Evolutionary conservation across 805 yeast genomes (phyloP).

Genomic region (Candida caryicola): DNA sequence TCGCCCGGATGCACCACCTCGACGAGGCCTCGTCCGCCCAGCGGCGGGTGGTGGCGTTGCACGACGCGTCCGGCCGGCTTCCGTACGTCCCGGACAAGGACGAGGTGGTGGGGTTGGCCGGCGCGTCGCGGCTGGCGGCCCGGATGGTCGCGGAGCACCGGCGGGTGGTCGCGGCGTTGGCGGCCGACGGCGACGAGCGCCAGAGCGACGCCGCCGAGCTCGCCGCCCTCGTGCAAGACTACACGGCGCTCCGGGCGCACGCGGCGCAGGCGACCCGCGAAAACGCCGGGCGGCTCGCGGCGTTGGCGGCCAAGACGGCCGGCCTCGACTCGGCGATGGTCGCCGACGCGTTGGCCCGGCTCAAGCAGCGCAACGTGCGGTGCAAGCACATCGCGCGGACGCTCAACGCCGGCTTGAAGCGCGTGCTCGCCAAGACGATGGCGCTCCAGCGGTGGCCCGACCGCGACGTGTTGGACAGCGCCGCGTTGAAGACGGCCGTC

Average conservation of each 20-base stretch:
- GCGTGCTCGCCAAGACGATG: constrained; percentile 18
- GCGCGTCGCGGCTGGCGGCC: constrained; percentile 14
- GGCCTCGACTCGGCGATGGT: neutral
- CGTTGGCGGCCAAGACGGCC: neutral
- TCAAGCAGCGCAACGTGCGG: neutral
- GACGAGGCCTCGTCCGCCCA: constrained; percentile 4
- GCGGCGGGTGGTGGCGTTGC: constrained; percentile 18
- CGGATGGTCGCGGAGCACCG: neutral
- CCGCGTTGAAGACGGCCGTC: constrained; percentile 12
- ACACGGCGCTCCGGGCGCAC: neutral
- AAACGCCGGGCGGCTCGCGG: neutral
- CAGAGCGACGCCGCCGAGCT: neutral
- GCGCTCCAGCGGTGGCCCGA: constrained; percentile 23
- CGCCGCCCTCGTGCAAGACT: neutral
- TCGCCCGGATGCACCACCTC: constrained; percentile 8
- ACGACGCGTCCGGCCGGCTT: constrained; percentile 16
- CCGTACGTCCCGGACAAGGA: constrained; percentile 27
- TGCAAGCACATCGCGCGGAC: constrained; percentile 9
- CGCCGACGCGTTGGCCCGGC: neutral
- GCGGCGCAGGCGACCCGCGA: neutral
- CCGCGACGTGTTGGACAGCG: constrained; percentile 17
- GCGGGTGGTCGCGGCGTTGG: neutral
- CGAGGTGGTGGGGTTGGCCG: constrained; percentile 27
- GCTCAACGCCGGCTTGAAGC: constrained; percentile 15
- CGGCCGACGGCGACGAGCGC: neutral